phyloP scores from a whole-genome alignment of 2,329 filamentous ascomycete genomes.

The Aspergillus amoenus region DNA sequence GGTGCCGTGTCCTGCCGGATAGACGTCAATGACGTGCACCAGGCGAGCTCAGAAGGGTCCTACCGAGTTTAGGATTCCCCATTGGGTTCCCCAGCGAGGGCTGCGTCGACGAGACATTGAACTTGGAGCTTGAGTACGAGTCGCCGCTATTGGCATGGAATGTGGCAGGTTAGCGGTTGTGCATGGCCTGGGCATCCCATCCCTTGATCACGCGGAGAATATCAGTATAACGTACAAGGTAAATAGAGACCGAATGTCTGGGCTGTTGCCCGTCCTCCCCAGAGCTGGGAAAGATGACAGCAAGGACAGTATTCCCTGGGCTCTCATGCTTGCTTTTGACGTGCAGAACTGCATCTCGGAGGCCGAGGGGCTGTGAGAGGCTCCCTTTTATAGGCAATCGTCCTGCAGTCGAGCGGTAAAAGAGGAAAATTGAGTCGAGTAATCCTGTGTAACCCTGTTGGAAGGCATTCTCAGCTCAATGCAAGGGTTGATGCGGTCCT shows the following conservation, averaged over 20 bases:
- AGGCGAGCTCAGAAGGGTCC: too few species aligned
- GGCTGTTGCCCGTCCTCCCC: not conserved
- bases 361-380: too few species aligned
- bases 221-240: not conserved
- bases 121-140: constrained; percentile 8
- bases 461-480: too few species aligned
- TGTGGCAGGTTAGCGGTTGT: not conserved
- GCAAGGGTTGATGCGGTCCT: too few species aligned
- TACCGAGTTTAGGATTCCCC: constrained; percentile 5
- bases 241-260: not conserved
- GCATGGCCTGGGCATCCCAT: too few species aligned
- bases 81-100: not conserved
- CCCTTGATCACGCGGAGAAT: too few species aligned
- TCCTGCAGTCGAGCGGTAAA: too few species aligned
- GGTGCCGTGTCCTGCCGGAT: constrained; percentile 2
- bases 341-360: too few species aligned
- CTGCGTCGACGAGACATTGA: constrained; percentile 2
- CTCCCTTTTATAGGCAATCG: too few species aligned
- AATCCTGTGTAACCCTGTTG: too few species aligned
- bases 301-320: not conserved
- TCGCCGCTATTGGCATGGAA: not conserved
- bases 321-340: not conserved
- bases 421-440: too few species aligned
- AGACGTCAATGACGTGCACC: not conserved
- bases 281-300: not conserved